Percentiles rank a stretch among this genome's conserved stretches.
Evolutionary conservation across 352 stramenopile genomes (phyloP).

Genomic region (Globisporangium mamillatum): DNA sequence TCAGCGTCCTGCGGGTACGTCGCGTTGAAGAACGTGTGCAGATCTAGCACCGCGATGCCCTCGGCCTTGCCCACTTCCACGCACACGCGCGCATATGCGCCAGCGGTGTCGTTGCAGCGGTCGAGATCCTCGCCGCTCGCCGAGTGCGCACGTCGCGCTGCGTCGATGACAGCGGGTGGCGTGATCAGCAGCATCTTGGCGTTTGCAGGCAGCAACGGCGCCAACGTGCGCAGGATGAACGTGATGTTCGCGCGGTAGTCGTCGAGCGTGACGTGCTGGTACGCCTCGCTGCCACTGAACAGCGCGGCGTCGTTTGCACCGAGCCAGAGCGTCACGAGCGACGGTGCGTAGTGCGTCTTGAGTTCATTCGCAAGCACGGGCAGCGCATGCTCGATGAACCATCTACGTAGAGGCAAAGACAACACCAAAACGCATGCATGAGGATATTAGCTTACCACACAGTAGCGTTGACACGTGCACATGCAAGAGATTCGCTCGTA

Average conservation of each 20-base stretch:
- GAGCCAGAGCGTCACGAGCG: slow-evolving; percentile 64
- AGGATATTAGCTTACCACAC: not conserved
- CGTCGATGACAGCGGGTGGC: slow-evolving; percentile 51
- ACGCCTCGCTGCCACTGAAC: slow-evolving; percentile 12
- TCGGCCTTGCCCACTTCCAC: slow-evolving; percentile 32
- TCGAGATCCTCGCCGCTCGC: slow-evolving; percentile 24
- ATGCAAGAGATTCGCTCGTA: not conserved
- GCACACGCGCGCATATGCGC: slow-evolving; percentile 42
- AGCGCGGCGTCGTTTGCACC: slow-evolving; percentile 69
- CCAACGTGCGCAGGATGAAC: slow-evolving; percentile 26
- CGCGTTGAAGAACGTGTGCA: slow-evolving; percentile 48
- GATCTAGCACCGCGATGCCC: slow-evolving; percentile 33
- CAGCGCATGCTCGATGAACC: slow-evolving; percentile 43
- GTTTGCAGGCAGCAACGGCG: slow-evolving; percentile 16
- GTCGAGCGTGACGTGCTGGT: slow-evolving; percentile 49
- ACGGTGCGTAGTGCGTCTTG: slow-evolving; percentile 23
- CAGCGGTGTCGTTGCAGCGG: slow-evolving; percentile 36
- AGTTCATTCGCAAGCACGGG: slow-evolving; percentile 40
- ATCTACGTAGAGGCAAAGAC: slow-evolving; percentile 22
- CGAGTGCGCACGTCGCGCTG: slow-evolving; percentile 16
- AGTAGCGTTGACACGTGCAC: not conserved
- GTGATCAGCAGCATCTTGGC: slow-evolving; percentile 54
- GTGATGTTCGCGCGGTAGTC: slow-evolving; percentile 43
- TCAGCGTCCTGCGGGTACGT: slow-evolving; percentile 22
- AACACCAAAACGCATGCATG: not conserved